phyloP scores from a whole-genome alignment of 1,284 basidiomycete genomes.

The Erythrobasidium hasegawianum region DNA sequence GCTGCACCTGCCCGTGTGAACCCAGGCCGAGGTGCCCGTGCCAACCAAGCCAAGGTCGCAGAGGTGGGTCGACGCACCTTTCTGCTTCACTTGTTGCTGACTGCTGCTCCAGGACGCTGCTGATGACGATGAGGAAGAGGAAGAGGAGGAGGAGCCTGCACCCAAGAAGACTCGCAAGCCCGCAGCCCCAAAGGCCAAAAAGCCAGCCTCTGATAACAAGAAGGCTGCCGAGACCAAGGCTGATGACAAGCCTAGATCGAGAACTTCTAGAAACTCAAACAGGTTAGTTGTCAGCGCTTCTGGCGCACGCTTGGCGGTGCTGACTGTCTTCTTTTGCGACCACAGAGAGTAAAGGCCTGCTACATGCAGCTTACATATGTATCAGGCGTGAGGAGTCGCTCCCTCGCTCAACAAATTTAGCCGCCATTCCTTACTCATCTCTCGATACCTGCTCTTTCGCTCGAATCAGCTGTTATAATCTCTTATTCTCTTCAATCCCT shows the following conservation, averaged over 20 bases:
- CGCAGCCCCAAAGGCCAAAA: conserved; percentile 13
- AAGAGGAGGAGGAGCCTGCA: conserved; percentile 1
- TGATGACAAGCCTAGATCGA: conserved; percentile 11
- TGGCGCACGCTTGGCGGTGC: too few relatives aligned
- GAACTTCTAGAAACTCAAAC: conserved; percentile 8
- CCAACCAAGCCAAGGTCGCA: background rate
- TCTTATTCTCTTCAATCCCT: too few relatives aligned
- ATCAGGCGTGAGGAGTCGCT: too few relatives aligned
- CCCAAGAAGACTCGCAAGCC: background rate
- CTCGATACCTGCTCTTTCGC: too few relatives aligned
- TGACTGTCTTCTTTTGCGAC: too few relatives aligned
- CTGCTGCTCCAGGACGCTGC: conserved; percentile 5
- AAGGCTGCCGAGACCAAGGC: background rate
- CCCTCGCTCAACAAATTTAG: too few relatives aligned
- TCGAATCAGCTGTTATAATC: too few relatives aligned
- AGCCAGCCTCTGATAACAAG: conserved; percentile 22
- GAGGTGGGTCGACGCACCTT: conserved; percentile 8
- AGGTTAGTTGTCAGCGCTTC: too few relatives aligned
- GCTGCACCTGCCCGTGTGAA: background rate
- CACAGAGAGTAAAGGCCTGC: too few relatives aligned
- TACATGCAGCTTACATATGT: too few relatives aligned
- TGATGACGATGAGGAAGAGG: conserved; percentile 20
- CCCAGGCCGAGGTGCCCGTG: conserved; percentile 24
- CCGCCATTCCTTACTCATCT: too few relatives aligned
- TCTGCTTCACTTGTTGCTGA: background rate